Conservation (phyloP, 345 rosid species). For the Stellera chamaejasme region DNA sequence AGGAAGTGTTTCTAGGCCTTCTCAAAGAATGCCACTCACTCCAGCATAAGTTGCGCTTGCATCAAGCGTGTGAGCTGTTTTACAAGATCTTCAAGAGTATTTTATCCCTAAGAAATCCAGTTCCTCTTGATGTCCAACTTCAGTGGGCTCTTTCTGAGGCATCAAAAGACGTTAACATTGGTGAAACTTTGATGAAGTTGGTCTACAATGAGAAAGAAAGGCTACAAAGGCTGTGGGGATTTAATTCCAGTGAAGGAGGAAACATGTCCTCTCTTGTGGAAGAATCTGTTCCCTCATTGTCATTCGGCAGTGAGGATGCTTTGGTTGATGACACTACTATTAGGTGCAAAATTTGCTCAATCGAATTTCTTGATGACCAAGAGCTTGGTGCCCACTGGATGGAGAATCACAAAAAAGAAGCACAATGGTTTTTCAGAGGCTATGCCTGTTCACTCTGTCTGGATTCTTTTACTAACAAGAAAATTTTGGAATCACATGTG, state of each 20-base stretch:
- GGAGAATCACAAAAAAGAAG: constrained; percentile 68
- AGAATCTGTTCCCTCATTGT: constrained; percentile 31
- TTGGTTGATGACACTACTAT: constrained; percentile 33
- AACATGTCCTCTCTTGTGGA: constrained; percentile 23
- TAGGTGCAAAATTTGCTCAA: constrained; percentile 60
- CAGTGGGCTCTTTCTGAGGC: constrained; percentile 97
- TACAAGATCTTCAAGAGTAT: constrained; percentile 91
- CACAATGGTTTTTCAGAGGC: constrained; percentile 74
- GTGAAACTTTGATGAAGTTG: constrained; percentile 65
- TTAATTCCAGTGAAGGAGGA: constrained; percentile 33
- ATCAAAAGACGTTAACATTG: constrained; percentile 53
- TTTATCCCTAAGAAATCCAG: constrained; percentile 81
- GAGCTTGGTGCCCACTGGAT: constrained; percentile 59
- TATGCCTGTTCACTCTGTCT: constrained; percentile 96
- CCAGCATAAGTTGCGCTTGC: constrained; percentile 61
- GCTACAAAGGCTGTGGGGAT: constrained; percentile 65
- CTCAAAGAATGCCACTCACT: constrained; percentile 50
- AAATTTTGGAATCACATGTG: constrained; percentile 72
- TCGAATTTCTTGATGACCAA: constrained; percentile 42
- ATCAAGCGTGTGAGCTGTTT: constrained; percentile 94
- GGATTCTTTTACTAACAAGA: constrained; percentile 78
- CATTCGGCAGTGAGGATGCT: constrained; percentile 27
- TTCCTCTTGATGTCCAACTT: constrained; percentile 83
- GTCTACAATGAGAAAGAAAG: constrained; percentile 73
- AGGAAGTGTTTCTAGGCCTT: constrained; percentile 81